phyloP scores from a whole-genome alignment of 371 early-diverging fungal genomes.

The Saksenaea vasiformis region DNA sequence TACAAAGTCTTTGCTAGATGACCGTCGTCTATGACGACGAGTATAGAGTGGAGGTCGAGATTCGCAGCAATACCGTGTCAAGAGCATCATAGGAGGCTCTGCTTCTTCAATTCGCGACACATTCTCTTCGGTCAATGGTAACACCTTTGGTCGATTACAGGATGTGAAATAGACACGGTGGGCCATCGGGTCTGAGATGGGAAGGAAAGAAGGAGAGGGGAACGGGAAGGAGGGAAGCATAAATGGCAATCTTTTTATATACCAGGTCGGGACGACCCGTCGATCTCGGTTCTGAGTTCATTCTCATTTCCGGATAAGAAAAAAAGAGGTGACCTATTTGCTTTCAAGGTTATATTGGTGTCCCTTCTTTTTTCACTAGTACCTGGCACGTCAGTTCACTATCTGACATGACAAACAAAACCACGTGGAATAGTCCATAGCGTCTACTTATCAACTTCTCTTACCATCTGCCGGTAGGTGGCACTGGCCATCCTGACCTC shows the following conservation, averaged over 20 bases:
- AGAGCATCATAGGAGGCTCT: neutral
- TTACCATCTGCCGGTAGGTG: neutral
- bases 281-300: neutral
- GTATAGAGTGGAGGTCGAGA: neutral
- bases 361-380: no score
- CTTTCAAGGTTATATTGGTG: neutral
- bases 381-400: neutral
- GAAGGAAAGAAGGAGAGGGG: neutral
- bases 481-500: neutral
- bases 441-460: neutral
- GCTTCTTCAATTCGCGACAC: conserved; percentile 5
- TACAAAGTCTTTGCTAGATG: conserved; percentile 16
- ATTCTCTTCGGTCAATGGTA: conserved; percentile 3
- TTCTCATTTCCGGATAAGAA: neutral
- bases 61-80: neutral
- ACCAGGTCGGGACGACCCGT: neutral
- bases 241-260: neutral
- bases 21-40: neutral
- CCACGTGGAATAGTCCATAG: neutral
- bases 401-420: neutral
- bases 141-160: conserved; percentile 3
- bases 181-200: conserved; percentile 3
- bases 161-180: neutral
- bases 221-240: neutral
- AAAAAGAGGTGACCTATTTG: neutral